Conservation (phyloP, 805 yeast species). For the Lachancea quebecensis region DNA sequence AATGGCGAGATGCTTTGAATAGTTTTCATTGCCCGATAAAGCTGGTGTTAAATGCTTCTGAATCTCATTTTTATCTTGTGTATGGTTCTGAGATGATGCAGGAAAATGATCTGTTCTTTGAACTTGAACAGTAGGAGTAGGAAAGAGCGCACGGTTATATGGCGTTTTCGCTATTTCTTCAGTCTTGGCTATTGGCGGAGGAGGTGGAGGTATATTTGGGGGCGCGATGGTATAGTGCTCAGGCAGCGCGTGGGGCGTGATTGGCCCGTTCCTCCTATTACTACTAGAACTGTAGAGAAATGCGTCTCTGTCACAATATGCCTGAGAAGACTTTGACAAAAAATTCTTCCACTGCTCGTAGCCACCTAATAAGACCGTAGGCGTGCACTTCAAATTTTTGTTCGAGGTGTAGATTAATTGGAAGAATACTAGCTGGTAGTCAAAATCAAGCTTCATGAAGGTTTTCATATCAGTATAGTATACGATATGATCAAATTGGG, state of each 20-base stretch:
- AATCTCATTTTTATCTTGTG: background rate
- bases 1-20: conserved; percentile 9
- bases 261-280: conserved; percentile 14
- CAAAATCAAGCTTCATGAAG: conserved; percentile 26
- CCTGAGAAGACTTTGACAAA: conserved; percentile 25
- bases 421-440: conserved; percentile 31
- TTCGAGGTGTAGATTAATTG: conserved; percentile 20
- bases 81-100: background rate
- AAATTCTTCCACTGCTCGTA: conserved; percentile 38
- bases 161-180: background rate
- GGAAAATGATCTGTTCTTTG: too few species aligned
- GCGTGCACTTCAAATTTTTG: conserved; percentile 15
- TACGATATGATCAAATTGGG: conserved; percentile 32
- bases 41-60: too few species aligned
- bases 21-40: too few species aligned
- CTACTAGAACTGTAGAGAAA: conserved; percentile 12
- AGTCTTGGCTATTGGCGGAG: background rate
- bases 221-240: conserved; percentile 11
- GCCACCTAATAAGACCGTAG: conserved; percentile 38
- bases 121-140: conserved; percentile 6
- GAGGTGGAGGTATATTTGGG: conserved; percentile 1
- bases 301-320: conserved; percentile 9
- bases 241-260: conserved; percentile 26
- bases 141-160: conserved; percentile 5
- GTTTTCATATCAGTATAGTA: conserved; percentile 36